Base-by-base conservation (phyloP, 2,329 filamentous ascomycete genomes). In the Clarireedia hainanense region DNA sequence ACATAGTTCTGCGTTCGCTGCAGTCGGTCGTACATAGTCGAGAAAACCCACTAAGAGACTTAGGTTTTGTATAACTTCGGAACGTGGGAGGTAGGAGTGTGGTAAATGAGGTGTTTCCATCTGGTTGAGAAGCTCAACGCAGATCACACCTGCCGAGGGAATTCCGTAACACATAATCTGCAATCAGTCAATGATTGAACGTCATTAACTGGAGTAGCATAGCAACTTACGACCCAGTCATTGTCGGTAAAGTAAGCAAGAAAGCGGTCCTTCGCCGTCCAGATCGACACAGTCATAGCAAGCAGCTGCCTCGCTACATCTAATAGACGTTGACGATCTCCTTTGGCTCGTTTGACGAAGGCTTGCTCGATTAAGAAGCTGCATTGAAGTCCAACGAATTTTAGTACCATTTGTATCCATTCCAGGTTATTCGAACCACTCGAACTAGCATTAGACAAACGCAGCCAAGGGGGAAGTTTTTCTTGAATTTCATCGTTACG, bases 281-380 rank as follows among this genome's bases (percentile, higher is more conserved):
- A 79, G 47, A 77, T 71, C 3, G 73, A 64, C 2, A 79, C 65
- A 0, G 75, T 76, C 12, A 75, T 61, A 0, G 71, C 70, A 0
- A 79, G 73, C 67, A 80, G 72, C 57, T 78, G 72, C 24, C 73
- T 75, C 4, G 65, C 64, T 40, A 75, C 76, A 23, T 75, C 71
- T 2, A 72, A 65, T 3, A 79, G 63, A 7, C 76, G 65, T 10
- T 73, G 69, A 0, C 70, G 70, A 14, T 72, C 67, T 9, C 71
- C 69, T 0, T 67, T 61, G 6, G 72, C 66, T 0, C 72, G 71
- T 15, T 77, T 79, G 24, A 78, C 70, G 10, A 84, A 67, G 0
- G 83, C 72, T 17, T 81, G 72, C 55, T 84, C 78, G 4, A 83
- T 68, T 10, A 84, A 74, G 56, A 85, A 83, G 3, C 80, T 69